Evolutionary conservation across 2,329 filamentous ascomycete species (phyloP).

Genomic region (Ophiostoma ips): DNA sequence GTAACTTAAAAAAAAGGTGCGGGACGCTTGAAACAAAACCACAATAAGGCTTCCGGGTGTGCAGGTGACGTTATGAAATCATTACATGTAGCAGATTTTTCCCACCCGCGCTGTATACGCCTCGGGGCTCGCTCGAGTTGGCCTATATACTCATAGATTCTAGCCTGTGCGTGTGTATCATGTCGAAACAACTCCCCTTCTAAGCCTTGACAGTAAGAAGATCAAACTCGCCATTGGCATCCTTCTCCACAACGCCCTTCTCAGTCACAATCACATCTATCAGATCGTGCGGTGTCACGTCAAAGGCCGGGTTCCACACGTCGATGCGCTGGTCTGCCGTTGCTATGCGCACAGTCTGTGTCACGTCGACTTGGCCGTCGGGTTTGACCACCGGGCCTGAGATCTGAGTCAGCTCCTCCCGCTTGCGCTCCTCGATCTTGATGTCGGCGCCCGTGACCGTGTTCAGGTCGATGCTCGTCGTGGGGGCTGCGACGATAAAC

Average conservation of each 20-base stretch:
- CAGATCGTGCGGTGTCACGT: conserved; percentile 75
- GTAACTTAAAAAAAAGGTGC: too few relatives aligned
- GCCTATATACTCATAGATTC: not conserved
- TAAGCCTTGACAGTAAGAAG: conserved; percentile 22
- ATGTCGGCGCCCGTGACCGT: conserved; percentile 70
- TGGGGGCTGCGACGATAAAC: conserved; percentile 88
- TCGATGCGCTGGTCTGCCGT: conserved; percentile 65
- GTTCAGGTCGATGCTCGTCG: conserved; percentile 80
- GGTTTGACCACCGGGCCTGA: conserved; percentile 58
- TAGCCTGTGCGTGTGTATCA: too few relatives aligned
- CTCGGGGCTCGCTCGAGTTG: too few relatives aligned
- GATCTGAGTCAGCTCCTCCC: conserved; percentile 71
- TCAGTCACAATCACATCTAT: conserved; percentile 95
- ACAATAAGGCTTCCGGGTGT: too few relatives aligned
- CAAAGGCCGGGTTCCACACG: conserved; percentile 96
- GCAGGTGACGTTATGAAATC: too few relatives aligned
- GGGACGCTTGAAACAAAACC: too few relatives aligned
- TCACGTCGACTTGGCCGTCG: conserved; percentile 49
- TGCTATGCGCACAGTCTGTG: conserved; percentile 55
- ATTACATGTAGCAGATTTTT: not conserved
- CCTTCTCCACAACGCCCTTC: conserved; percentile 72
- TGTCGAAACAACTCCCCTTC: too few relatives aligned
- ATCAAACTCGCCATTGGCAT: conserved; percentile 53
- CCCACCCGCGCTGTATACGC: too few relatives aligned
- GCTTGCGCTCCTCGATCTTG: conserved; percentile 75